Base-by-base conservation (phyloP, 169 alveolate genomes). In the Plasmodium gaboni region DNA sequence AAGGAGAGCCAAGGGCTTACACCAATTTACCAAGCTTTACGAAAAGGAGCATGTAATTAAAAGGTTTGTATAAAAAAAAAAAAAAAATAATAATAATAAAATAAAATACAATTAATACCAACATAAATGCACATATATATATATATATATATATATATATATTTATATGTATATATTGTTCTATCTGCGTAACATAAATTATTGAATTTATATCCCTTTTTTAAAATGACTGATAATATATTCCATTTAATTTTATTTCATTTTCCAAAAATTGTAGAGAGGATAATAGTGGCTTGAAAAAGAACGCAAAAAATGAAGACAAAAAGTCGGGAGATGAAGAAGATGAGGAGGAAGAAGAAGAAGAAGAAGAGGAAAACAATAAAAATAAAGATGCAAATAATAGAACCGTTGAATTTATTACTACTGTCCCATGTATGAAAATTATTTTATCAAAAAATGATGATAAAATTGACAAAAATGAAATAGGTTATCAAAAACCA, bases 351-450 rank as follows among this genome's bases (percentile, higher is more conserved):
- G 80, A 42, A 5, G 88, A 57, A 7, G 88, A 74, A 50, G 78
- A 63, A 64, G 88, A 48, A 57, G 65, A 68, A 7, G 74, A 59
- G 70, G 85, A 67, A 59, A 59, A 68, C 28, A 67, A 83, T 12
- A 83, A 50, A 17, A 83, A 67, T 42, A 69, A 83, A 26, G 85
- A 68, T 10, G 12, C 89, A 13, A 19, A 61, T n/a, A 78, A 78
- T 22, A 64, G 89, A 64, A 65, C 53, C 15, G 67, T 78, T 78
- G 89, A 78, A 51, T 78, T 64, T 69, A 78, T 68, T 17, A 78
- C 89, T 9, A 78, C 85, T 22, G 91, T 83, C 10, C 91, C 91
- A 13, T 83, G 85, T 50, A 83, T 83, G 73, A 83, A 83, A 69
- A 83, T 83, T 19, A 83, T 60, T 68, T 83, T 83, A 44, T 53